Conservation (phyloP, 495 filamentous ascomycete genomes). For the Aspergillus asperescens region DNA sequence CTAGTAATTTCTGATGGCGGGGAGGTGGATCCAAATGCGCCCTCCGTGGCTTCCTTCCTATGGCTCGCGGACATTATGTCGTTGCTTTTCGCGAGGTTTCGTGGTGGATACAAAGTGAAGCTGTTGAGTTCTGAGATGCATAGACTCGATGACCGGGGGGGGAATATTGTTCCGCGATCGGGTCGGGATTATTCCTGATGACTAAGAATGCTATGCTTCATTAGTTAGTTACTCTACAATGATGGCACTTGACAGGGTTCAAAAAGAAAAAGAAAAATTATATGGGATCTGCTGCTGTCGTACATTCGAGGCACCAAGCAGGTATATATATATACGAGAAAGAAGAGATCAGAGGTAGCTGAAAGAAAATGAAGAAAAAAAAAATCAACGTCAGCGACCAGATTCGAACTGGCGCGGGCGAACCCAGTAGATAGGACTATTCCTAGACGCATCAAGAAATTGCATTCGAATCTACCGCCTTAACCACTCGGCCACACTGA, state of each 20-base stretch:
- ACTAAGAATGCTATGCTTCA: not conserved
- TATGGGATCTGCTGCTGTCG: no score
- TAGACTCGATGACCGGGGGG: not conserved
- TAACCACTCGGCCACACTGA: conserved; percentile 2
- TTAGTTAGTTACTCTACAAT: no score
- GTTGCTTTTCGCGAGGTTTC: not conserved
- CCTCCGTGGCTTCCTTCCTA: not conserved
- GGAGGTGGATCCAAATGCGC: not conserved
- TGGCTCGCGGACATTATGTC: not conserved
- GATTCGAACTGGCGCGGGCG: conserved; percentile 1
- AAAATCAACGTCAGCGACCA: not conserved
- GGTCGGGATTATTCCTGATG: not conserved
- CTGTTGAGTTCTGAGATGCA: not conserved
- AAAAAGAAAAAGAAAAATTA: no score
- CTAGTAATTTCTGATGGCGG: not conserved
- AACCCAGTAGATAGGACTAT: not conserved
- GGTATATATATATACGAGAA: no score
- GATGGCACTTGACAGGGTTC: no score
- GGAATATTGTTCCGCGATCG: not conserved
- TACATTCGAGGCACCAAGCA: no score
- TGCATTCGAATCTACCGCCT: not conserved
- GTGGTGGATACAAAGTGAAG: not conserved
- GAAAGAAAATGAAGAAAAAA: not conserved
- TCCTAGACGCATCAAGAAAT: not conserved
- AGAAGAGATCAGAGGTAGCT: not conserved